These are phyloP conservation scores for Dictyostelium purpureum DNA, from an alignment of 78 protist genomes.

Conservation along the genomic window DNA sequence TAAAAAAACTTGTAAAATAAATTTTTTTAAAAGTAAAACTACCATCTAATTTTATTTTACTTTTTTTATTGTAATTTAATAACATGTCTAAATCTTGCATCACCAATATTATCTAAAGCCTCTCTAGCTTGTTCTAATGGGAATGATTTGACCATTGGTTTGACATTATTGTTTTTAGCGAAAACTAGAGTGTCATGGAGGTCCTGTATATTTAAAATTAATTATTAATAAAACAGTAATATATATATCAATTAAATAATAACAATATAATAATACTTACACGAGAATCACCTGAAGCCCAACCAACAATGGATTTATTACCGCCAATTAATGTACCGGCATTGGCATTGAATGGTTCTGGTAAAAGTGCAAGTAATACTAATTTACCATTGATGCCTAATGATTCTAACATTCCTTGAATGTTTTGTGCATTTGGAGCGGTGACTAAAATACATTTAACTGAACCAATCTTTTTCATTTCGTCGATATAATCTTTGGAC, in stretches of 20 bases:
- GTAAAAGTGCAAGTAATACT: not conserved
- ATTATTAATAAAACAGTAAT: not conserved
- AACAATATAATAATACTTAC: not conserved
- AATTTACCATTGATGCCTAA: constrained; percentile 24
- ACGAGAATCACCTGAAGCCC: not conserved
- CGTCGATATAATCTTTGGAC: not conserved
- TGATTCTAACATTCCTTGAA: not conserved
- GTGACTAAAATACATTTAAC: constrained; percentile 6
- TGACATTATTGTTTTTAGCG: not conserved
- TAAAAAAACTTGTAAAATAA: too few relatives aligned
- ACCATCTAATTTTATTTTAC: not conserved
- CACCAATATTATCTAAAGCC: not conserved
- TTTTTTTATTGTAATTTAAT: not conserved
- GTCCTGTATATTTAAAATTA: not conserved
- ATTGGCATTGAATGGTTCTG: not conserved
- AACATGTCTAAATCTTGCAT: constrained; percentile 39
- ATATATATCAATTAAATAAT: not conserved
- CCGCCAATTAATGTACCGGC: not conserved
- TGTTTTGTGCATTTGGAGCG: not conserved
- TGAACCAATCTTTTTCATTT: not conserved
- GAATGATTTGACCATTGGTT: constrained; percentile 28
- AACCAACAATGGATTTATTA: constrained; percentile 12
- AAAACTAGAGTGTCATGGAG: constrained; percentile 7
- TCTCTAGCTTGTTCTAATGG: constrained; percentile 33
- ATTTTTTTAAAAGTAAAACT: too few relatives aligned